Conservation (phyloP, 495 filamentous ascomycete genomes). For the Saxophila tyrrhenica region DNA sequence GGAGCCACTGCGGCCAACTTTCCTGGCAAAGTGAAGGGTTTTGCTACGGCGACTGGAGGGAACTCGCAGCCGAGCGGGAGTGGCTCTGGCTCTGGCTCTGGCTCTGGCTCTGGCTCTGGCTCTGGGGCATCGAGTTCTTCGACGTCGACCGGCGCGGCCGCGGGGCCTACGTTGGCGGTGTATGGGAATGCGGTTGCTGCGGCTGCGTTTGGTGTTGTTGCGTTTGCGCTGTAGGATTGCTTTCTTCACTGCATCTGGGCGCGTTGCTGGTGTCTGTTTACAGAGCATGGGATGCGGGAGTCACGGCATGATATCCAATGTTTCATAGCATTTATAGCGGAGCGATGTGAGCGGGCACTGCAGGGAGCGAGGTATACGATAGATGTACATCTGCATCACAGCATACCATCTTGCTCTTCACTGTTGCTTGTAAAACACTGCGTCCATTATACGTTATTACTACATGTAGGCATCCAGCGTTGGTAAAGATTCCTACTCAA, state of each 20-base stretch:
- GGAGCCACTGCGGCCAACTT: conserved; percentile 44
- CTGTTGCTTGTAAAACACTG: background rate
- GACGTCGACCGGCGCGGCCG: conserved; percentile 4
- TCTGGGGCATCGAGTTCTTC: background rate
- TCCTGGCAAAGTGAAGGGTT: background rate
- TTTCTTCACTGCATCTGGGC: too few species aligned
- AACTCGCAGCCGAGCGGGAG: background rate
- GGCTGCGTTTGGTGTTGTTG: conserved; percentile 5
- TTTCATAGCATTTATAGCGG: background rate
- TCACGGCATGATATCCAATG: background rate
- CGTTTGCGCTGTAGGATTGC: conserved; percentile 1
- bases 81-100: too few species aligned
- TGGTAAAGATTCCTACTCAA: too few species aligned
- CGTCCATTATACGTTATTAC: too few species aligned
- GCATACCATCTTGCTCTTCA: background rate
- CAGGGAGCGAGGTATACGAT: background rate
- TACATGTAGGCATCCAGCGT: too few species aligned
- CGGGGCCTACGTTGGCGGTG: background rate
- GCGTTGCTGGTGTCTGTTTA: too few species aligned
- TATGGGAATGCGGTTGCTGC: conserved; percentile 6
- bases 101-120: too few species aligned
- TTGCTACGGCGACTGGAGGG: background rate
- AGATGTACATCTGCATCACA: too few species aligned
- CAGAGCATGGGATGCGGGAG: background rate
- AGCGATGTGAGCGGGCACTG: background rate